Evolutionary conservation across 2,329 filamentous ascomycete species (phyloP).

Genomic region (Colletotrichum chrysophilum): DNA sequence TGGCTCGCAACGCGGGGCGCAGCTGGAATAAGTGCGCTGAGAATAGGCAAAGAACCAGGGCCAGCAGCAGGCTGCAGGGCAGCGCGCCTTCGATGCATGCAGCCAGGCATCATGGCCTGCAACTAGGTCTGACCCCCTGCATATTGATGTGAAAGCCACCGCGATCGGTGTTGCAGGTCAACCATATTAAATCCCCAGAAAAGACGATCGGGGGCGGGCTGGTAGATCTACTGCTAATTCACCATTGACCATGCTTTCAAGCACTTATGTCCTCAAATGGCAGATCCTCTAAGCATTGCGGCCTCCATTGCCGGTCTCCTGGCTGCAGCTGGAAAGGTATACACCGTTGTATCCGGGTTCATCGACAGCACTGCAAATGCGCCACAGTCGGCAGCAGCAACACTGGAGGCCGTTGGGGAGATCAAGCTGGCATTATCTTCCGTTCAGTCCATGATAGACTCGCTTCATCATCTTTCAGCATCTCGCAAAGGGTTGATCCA

Average conservation of each 20-base stretch:
- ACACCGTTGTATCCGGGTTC: background rate
- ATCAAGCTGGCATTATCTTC: background rate
- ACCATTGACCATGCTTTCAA: background rate
- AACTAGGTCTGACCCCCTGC: background rate
- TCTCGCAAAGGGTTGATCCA: background rate
- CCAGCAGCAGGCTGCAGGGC: background rate
- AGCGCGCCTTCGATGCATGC: background rate
- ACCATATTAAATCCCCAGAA: background rate
- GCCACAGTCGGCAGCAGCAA: background rate
- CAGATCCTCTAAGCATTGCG: background rate
- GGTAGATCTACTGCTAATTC: background rate
- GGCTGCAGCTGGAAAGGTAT: background rate
- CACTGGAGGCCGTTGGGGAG: background rate
- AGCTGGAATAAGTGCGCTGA: background rate
- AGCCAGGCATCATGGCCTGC: background rate
- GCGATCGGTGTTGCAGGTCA: background rate
- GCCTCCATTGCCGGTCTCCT: background rate
- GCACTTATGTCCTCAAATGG: background rate
- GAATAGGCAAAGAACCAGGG: background rate
- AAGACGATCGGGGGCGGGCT: background rate
- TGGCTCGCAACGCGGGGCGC: background rate
- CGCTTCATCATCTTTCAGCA: background rate
- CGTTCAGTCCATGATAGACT: background rate
- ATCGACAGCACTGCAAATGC: background rate
- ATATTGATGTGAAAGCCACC: background rate